phyloP scores from a whole-genome alignment of 2,329 filamentous ascomycete genomes.

The Fusarium paranaense region DNA sequence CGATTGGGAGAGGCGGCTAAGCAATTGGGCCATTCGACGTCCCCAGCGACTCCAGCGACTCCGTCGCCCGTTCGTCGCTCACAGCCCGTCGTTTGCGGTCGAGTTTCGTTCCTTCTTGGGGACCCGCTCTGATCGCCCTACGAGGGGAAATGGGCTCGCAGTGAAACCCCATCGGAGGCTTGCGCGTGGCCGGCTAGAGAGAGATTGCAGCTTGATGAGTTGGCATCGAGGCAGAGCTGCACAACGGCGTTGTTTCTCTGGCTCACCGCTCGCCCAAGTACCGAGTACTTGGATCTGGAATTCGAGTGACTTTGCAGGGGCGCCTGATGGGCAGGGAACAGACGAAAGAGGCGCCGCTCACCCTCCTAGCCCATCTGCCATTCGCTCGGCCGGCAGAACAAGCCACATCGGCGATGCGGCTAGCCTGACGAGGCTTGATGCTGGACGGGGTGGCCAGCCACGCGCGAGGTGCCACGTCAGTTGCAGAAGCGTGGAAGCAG shows the following conservation, averaged over 20 bases:
- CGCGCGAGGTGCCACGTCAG: slow-evolving; percentile 58
- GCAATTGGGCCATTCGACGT: slow-evolving; percentile 33
- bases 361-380: slow-evolving; percentile 22
- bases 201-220: slow-evolving; percentile 42
- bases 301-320: slow-evolving; percentile 46
- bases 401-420: slow-evolving; percentile 39
- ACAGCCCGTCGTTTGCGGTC: slow-evolving; percentile 21
- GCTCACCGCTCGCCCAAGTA: slow-evolving; percentile 44
- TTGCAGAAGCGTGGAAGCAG: slow-evolving; percentile 22
- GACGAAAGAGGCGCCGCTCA: slow-evolving; percentile 12
- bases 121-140: slow-evolving; percentile 28
- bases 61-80: slow-evolving; percentile 18
- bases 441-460: slow-evolving; percentile 46
- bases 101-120: not conserved
- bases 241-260: slow-evolving; percentile 26
- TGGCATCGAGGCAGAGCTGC: slow-evolving; percentile 43
- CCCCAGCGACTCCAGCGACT: slow-evolving; percentile 32
- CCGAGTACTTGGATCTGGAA: slow-evolving; percentile 43
- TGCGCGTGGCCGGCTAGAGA: slow-evolving; percentile 38
- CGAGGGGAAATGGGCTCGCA: slow-evolving; percentile 27
- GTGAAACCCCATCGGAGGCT: slow-evolving; percentile 18
- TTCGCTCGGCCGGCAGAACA: slow-evolving; percentile 34
- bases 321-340: slow-evolving; percentile 7
- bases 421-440: slow-evolving; percentile 31
- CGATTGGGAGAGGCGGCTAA: slow-evolving; percentile 48